A percentile compares a stretch with the other conserved stretches of the same genome.
phyloP scores from a whole-genome alignment of 176 grass and related monocot genomes.

The Avena eriantha region DNA sequence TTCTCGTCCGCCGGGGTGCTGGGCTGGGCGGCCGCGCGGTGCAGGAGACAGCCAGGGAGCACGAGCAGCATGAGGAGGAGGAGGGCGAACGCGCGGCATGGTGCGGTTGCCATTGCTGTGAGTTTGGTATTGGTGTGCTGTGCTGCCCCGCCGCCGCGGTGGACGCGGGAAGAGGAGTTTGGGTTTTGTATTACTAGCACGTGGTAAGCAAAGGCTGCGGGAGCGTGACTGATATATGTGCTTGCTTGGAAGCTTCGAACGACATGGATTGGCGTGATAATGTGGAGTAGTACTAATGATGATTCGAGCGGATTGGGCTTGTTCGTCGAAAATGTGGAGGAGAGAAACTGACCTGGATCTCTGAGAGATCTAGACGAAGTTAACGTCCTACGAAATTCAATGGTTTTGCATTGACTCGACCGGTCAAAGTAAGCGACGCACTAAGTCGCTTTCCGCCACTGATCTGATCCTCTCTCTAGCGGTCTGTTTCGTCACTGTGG shows the following conservation, averaged over 20 bases:
- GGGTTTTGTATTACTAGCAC: not conserved
- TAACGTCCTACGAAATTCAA: not conserved
- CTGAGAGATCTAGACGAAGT: not conserved
- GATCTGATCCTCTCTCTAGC: too few species aligned
- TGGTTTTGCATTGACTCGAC: not conserved
- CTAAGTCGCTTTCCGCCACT: not conserved
- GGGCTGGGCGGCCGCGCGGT: constrained; percentile 36
- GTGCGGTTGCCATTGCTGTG: constrained; percentile 28
- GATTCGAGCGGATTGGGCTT: too few species aligned
- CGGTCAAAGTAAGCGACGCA: not conserved
- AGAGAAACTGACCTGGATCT: not conserved
- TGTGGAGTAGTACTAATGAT: too few species aligned
- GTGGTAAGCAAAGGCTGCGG: not conserved
- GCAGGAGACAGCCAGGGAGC: constrained; percentile 14
- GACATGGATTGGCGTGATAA: not conserved
- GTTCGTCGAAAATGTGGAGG: too few species aligned
- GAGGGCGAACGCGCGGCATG: not conserved
- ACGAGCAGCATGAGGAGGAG: constrained; percentile 31
- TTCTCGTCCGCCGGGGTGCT: constrained; percentile 27
- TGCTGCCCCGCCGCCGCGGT: not conserved
- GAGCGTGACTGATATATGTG: not conserved
- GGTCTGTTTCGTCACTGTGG: not conserved
- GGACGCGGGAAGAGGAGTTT: not conserved
- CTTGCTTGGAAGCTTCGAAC: constrained; percentile 14
- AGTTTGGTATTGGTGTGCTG: not conserved